phyloP scores from a whole-genome alignment of 164 flowering plant species.

The Vitis cinerea region DNA sequence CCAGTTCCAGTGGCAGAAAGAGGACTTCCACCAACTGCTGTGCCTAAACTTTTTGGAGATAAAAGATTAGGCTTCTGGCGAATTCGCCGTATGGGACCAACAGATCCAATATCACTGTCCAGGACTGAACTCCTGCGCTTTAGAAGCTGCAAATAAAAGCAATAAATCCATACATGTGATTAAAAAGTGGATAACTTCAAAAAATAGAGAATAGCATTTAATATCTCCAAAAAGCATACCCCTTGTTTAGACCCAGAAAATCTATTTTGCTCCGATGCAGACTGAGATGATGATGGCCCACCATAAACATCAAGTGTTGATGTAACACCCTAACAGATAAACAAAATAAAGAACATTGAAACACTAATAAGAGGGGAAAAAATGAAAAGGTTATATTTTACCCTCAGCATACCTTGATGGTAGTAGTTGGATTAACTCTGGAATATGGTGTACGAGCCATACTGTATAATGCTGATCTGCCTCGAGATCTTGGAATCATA shows the following conservation, averaged over 20 bases:
- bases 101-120: constrained; percentile 73
- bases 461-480: constrained; percentile 82
- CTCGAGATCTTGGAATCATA: constrained; percentile 62
- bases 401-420: constrained; percentile 35
- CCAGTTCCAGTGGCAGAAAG: constrained; percentile 22
- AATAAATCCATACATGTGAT: constrained; percentile 6
- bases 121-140: constrained; percentile 78
- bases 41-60: constrained; percentile 33
- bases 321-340: constrained; percentile 34
- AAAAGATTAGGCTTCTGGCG: constrained; percentile 74
- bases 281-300: constrained; percentile 41
- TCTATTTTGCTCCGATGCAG: constrained; percentile 29
- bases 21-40: constrained; percentile 24
- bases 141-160: constrained; percentile 39
- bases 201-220: not conserved
- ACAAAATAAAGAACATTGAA: not conserved
- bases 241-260: constrained; percentile 43
- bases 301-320: constrained; percentile 26
- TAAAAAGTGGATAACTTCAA: not conserved
- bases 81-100: constrained; percentile 80
- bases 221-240: constrained; percentile 22
- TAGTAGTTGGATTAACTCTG: constrained; percentile 32
- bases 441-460: constrained; percentile 91
- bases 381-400: not conserved
- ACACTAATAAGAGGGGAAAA: not conserved